Conservation (phyloP, 345 rosid species). For the Heritiera littoralis region DNA sequence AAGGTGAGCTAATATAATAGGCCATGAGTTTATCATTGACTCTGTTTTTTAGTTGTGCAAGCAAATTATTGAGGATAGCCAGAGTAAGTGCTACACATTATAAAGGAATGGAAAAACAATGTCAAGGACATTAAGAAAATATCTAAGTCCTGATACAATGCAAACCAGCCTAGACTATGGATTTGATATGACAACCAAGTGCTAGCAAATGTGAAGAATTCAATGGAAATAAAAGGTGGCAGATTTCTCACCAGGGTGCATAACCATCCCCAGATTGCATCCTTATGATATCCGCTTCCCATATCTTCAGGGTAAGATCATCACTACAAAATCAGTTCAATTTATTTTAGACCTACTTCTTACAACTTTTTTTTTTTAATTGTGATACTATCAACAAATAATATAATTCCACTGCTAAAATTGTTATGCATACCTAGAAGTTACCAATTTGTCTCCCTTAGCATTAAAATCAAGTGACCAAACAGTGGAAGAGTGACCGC, state of each 20-base stretch:
- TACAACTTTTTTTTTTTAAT: not conserved
- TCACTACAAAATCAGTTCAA: conserved; percentile 65
- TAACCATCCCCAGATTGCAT: conserved; percentile 68
- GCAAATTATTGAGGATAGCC: not conserved
- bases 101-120: not conserved
- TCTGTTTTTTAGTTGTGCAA: not conserved
- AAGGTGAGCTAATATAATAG: not conserved
- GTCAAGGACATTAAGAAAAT: not conserved
- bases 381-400: conserved; percentile 2
- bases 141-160: not conserved
- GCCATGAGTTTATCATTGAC: not conserved
- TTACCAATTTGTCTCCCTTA: conserved; percentile 84
- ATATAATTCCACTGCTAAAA: not conserved
- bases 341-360: conserved; percentile 11
- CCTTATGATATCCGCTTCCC: conserved; percentile 56
- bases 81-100: not conserved
- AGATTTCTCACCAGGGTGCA: conserved; percentile 73
- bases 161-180: not conserved
- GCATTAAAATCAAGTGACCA: conserved; percentile 85
- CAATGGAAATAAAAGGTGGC: conserved; percentile 17
- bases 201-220: conserved; percentile 21
- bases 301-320: conserved; percentile 86
- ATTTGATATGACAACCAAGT: not conserved
- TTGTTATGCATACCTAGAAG: conserved; percentile 66
- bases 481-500: conserved; percentile 90